These are phyloP conservation scores for Spergularia marina DNA, from an alignment of 148 eudicot species.

Conservation along the genomic window DNA sequence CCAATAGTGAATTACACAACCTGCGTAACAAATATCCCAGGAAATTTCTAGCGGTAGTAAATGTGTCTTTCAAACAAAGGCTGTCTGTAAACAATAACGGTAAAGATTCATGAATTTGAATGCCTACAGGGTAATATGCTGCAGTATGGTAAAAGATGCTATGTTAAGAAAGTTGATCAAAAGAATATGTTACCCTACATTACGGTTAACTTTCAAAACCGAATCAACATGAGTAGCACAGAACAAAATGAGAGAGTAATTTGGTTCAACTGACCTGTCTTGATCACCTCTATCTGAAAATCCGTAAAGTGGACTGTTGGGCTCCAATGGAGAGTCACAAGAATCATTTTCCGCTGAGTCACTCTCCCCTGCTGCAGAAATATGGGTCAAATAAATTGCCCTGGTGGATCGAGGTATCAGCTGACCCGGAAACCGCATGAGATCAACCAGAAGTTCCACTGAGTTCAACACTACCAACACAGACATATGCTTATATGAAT, in stretches of 20 bases:
- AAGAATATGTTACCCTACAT: background rate
- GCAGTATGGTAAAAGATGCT: background rate
- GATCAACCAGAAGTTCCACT: conserved; percentile 85
- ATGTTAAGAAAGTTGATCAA: background rate
- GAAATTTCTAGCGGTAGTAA: background rate
- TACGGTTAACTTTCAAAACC: background rate
- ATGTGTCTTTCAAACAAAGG: background rate
- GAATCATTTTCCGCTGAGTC: conserved; percentile 99
- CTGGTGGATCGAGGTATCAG: conserved; percentile 81
- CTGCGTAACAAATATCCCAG: background rate
- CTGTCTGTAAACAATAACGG: background rate
- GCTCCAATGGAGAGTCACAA: conserved; percentile 96
- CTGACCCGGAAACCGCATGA: conserved; percentile 93
- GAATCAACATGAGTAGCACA: background rate
- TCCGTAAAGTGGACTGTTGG: conserved; percentile 90
- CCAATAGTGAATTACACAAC: background rate
- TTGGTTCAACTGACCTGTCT: conserved; percentile 58
- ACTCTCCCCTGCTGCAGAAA: conserved; percentile 94
- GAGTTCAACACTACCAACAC: conserved; percentile 86
- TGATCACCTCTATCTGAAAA: conserved; percentile 67
- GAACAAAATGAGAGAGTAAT: background rate
- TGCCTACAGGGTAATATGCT: background rate
- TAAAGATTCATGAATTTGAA: background rate
- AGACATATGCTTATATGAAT: conserved; percentile 92
- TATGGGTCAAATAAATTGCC: conserved; percentile 88